Percentiles rank a stretch among this genome's conserved stretches.
phyloP scores from a whole-genome alignment of 1,284 basidiomycete species.

The Ceratobasidium sp. region DNA sequence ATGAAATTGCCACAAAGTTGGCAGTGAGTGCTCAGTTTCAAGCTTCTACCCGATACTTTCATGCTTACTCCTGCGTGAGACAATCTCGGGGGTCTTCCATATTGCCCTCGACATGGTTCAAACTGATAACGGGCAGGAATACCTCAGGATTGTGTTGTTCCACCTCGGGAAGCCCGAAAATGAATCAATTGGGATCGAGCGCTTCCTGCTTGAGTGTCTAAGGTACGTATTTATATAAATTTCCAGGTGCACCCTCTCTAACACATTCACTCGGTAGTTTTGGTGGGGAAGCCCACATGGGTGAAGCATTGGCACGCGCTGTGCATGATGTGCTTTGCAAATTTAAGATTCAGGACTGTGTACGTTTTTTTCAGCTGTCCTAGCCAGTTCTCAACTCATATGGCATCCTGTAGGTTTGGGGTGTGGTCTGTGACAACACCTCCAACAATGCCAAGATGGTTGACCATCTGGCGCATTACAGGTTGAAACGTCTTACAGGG shows the following conservation, averaged over 20 bases:
- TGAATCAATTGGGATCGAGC: background rate
- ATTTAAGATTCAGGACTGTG: slow-evolving; percentile 14
- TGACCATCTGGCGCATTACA: background rate
- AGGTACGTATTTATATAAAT: background rate
- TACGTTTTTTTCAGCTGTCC: background rate
- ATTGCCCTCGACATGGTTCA: background rate
- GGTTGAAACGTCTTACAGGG: background rate
- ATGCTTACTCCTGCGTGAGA: background rate
- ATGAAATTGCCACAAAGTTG: background rate
- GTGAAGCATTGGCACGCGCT: background rate
- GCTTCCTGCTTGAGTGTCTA: background rate
- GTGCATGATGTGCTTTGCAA: background rate
- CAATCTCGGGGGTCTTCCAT: background rate
- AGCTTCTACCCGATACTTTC: no score
- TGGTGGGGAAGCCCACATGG: background rate
- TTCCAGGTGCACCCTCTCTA: background rate
- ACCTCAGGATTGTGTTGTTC: background rate
- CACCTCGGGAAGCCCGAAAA: background rate
- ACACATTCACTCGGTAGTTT: background rate
- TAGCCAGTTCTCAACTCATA: background rate
- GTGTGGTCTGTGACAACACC: slow-evolving; percentile 2
- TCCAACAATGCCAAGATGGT: slow-evolving; percentile 12
- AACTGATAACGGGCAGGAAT: background rate
- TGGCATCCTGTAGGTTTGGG: slow-evolving; percentile 3
- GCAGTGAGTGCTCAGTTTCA: background rate